Evolutionary conservation across 257 asterid species (phyloP).

Genomic region (Nicotiana tomentosiformis): DNA sequence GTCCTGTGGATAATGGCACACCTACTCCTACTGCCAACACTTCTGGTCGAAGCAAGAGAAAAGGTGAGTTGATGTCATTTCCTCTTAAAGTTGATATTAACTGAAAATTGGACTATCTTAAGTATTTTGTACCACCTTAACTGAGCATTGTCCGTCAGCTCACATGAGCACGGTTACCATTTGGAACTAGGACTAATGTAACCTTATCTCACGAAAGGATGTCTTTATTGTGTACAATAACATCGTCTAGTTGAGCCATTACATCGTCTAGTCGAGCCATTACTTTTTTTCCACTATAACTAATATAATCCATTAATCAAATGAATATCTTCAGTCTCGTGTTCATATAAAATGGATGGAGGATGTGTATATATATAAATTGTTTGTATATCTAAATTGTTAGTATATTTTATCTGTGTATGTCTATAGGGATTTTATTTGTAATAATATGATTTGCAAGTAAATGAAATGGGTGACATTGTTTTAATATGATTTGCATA

Average conservation of each 20-base stretch:
- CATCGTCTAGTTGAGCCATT: not conserved
- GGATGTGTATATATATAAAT: not conserved
- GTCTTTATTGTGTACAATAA: not conserved
- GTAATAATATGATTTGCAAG: not conserved
- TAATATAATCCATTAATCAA: not conserved
- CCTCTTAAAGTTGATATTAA: not conserved
- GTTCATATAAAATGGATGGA: not conserved
- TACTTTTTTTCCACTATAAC: not conserved
- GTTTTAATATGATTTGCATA: no score
- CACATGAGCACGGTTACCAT: not conserved
- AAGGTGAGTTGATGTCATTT: constrained; percentile 11
- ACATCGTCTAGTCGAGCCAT: not conserved
- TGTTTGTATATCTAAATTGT: not conserved
- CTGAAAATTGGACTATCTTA: not conserved
- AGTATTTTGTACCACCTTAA: not conserved
- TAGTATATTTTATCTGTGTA: not conserved
- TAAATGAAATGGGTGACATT: not conserved
- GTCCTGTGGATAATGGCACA: constrained; percentile 10
- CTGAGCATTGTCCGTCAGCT: not conserved
- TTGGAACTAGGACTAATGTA: not conserved
- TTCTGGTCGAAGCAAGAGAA: constrained; percentile 16
- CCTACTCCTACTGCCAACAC: constrained; percentile 12
- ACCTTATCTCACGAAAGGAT: not conserved
- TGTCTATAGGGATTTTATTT: not conserved
- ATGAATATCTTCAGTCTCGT: not conserved